These are phyloP conservation scores for Aleurites moluccanus DNA, from an alignment of 441 rosid genomes.

Conservation along the genomic window DNA sequence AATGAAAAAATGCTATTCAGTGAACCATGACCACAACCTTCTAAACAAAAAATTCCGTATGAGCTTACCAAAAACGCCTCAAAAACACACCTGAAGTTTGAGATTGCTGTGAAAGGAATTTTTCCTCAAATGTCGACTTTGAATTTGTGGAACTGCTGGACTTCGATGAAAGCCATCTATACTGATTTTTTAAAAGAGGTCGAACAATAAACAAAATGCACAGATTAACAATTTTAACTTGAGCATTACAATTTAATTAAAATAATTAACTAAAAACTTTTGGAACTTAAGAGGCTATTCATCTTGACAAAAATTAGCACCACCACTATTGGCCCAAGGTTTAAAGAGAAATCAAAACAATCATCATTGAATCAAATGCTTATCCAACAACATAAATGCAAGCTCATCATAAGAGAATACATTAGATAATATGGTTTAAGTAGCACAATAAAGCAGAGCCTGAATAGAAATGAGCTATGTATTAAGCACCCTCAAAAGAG, in stretches of 20 bases:
- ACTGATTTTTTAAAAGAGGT: slow-evolving; percentile 52
- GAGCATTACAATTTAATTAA: no score
- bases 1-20: not conserved
- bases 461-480: not conserved
- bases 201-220: slow-evolving; percentile 28
- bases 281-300: slow-evolving; percentile 6
- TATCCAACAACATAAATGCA: not conserved
- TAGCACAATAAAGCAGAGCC: not conserved
- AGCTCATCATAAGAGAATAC: not conserved
- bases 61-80: not conserved
- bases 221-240: slow-evolving; percentile 8
- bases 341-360: not conserved
- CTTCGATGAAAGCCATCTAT: slow-evolving; percentile 99
- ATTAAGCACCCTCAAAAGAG: not conserved
- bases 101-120: slow-evolving; percentile 89
- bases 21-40: slow-evolving; percentile 2
- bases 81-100: slow-evolving; percentile 84
- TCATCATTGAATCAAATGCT: not conserved
- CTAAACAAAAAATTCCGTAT: slow-evolving; percentile 3
- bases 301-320: no score
- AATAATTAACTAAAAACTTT: no score
- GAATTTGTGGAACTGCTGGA: slow-evolving; percentile 56
- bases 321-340: not conserved
- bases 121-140: slow-evolving; percentile 93
- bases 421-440: not conserved